phyloP scores from a whole-genome alignment of 169 alveolate species.

The Cryptosporidium xiaoi region DNA sequence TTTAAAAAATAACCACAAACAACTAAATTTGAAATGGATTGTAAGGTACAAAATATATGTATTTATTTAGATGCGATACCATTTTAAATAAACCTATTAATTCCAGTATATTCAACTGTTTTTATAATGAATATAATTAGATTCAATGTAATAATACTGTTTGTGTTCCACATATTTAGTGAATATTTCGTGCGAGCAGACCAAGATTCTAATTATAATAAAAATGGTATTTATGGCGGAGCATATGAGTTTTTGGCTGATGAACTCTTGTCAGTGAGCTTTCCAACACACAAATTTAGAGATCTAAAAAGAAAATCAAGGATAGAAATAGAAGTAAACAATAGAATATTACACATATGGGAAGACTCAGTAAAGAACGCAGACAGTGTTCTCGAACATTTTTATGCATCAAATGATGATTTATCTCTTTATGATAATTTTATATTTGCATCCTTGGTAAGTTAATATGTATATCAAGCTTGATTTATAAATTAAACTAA shows the following conservation, averaged over 20 bases:
- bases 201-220: not conserved
- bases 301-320: slow-evolving; percentile 70
- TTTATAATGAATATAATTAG: no score
- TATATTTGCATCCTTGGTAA: slow-evolving; percentile 11
- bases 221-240: not conserved
- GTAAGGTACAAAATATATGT: no score
- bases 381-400: not conserved
- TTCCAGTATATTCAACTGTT: no score
- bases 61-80: no score
- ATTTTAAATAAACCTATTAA: not conserved
- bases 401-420: not conserved
- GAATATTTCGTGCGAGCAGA: not conserved
- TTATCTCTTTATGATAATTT: not conserved
- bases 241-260: slow-evolving; percentile 11
- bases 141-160: no score
- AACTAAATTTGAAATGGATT: no score
- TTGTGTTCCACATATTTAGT: no score
- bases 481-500: not conserved
- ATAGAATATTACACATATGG: slow-evolving; percentile 22
- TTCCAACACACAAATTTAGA: slow-evolving; percentile 48
- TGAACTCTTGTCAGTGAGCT: not conserved
- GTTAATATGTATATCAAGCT: not conserved
- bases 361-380: slow-evolving; percentile 9
- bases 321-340: slow-evolving; percentile 22
- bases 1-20: not conserved